These are phyloP conservation scores for Linum tenue DNA, from an alignment of 345 rosid species.

Conservation along the genomic window DNA sequence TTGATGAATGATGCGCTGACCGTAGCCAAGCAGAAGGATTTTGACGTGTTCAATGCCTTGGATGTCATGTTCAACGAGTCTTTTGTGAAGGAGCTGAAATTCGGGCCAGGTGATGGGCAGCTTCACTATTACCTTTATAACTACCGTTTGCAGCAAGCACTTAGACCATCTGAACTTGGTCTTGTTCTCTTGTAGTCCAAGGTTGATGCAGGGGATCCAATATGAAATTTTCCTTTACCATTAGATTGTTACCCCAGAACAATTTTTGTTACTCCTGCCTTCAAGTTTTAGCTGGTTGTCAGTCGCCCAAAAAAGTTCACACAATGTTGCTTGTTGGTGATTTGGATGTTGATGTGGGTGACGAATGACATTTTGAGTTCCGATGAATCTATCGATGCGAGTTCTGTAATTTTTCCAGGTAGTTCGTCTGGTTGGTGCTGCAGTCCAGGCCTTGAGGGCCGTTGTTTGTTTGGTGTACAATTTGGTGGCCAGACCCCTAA, in stretches of 20 bases:
- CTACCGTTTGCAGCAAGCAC: slow-evolving; percentile 46
- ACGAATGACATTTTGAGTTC: background rate
- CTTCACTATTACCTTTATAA: slow-evolving; percentile 88
- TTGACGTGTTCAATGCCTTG: slow-evolving; percentile 81
- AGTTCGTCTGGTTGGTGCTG: no score
- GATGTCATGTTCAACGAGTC: slow-evolving; percentile 90
- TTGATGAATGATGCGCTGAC: slow-evolving; percentile 83
- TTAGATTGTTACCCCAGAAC: background rate
- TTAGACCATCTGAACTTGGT: slow-evolving; percentile 74
- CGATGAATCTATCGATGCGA: background rate
- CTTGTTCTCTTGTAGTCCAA: slow-evolving; percentile 61
- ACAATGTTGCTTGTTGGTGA: background rate
- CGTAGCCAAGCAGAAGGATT: slow-evolving; percentile 71
- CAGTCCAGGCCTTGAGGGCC: no score
- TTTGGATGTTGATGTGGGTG: background rate
- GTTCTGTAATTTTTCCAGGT: background rate
- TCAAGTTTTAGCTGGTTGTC: background rate
- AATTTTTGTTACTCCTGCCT: no score
- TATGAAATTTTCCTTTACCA: background rate
- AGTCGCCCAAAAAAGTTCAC: background rate
- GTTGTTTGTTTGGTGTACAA: no score
- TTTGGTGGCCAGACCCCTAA: no score
- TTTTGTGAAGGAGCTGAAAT: slow-evolving; percentile 80
- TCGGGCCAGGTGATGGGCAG: slow-evolving; percentile 92
- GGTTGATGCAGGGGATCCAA: background rate